Evolutionary conservation across 768 basidiomycete genomes (phyloP), one percentile per base, ranked within the genome.

Genomic region (Panaeolus cyanescens): DNA sequence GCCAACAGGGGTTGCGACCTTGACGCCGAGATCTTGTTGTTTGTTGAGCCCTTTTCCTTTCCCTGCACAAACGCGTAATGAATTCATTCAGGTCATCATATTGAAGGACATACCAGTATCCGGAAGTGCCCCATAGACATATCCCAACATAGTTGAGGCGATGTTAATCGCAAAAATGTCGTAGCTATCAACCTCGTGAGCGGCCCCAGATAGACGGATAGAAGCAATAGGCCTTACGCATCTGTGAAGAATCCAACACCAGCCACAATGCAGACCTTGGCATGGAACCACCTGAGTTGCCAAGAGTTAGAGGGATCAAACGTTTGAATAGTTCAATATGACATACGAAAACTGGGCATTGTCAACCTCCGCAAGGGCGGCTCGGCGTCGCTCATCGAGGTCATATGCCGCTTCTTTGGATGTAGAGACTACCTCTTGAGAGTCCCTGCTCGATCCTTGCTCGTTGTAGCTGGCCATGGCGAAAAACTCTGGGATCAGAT

Each of bases 211-310:
- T 6, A 58, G 25, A 28, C 22, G 57, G 2, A 15, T 50, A 34
- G 54, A 33, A 20, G 56, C 58, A 28, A 70, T 79, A 50, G 59
- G 22, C 74, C 83, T 67, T 65, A 87, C 84, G 89, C 87, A 76
- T 92, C 93, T 54, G 94, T 94, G 80, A 95, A 96, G 83, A 96
- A 95, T 28, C 94, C 94, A 9, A 90, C 90, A 67, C 94, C 92
- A 2, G 92, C 78, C 36, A 84, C 84, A 59, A 85, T 64, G 67
- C 85, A 86, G 62, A 88, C 82, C 73, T 93, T 94, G 59, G 89
- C 86, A 68, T 95, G 94, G 79, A 94, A 95, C 87, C 89, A 91
- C 6, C 90, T 91, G 59, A 60, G 55, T 34, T 60, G 34, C 64
- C 50, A 42, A 36, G 42, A 60, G 31, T 61, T 37, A 60, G 55